phyloP scores from a whole-genome alignment of 2,329 filamentous ascomycete genomes.

The Aspergillus quadricinctus region DNA sequence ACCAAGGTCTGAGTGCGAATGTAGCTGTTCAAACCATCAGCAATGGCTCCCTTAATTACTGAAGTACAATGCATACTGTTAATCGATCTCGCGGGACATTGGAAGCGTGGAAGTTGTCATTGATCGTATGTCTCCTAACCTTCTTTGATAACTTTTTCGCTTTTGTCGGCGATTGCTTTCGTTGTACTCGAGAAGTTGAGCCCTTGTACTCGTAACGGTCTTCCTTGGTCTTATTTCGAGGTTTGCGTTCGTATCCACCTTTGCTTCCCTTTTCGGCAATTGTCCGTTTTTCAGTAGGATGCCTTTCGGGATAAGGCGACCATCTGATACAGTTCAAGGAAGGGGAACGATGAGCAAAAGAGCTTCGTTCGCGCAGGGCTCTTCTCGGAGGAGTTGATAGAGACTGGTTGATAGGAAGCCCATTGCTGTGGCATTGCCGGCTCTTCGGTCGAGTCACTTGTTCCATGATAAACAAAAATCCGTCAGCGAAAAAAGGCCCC shows the following conservation, averaged over 20 bases:
- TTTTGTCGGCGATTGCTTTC: constrained; percentile 2
- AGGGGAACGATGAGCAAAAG: not conserved
- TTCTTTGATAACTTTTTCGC: constrained; percentile 20
- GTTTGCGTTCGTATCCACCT: constrained; percentile 45
- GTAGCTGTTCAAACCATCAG: constrained; percentile 20
- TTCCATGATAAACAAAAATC: not conserved
- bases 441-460: not conserved
- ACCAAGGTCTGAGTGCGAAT: constrained; percentile 18
- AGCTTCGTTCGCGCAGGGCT: not conserved
- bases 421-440: not conserved
- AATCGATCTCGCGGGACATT: constrained; percentile 51
- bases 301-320: not conserved
- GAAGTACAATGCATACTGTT: constrained; percentile 41
- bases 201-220: constrained; percentile 52
- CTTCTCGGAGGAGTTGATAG: not conserved
- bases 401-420: not conserved
- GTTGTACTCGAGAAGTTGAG: not conserved
- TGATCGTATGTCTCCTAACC: constrained; percentile 39
- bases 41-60: not conserved
- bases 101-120: constrained; percentile 54
- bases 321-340: not conserved
- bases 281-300: not conserved
- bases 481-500: not conserved
- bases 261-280: not conserved
- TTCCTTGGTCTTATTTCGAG: constrained; percentile 53